Base-by-base conservation (phyloP, 441 rosid genomes). In the Adansonia grandidieri region DNA sequence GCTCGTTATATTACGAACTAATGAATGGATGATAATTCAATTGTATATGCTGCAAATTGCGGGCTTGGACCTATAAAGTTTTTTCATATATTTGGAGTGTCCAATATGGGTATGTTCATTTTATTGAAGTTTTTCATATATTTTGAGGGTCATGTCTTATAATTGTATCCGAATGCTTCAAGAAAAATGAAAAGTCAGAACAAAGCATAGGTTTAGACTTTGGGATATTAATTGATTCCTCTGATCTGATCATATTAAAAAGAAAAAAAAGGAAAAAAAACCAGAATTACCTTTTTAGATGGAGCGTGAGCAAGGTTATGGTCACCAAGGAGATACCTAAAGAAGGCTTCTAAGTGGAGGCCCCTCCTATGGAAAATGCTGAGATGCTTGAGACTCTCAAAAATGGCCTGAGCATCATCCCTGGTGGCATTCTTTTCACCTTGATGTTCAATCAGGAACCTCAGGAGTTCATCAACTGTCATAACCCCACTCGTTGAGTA, bases 311-410 rank as follows among this genome's bases (percentile, higher is more conserved):
- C 86, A 64, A 83, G 75, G 81, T 94, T 91, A 45, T 79, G 85
- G 73, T 91, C 98, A 9, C 94, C 84, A 3, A 87, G 85, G 48
- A 94, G 94, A 82, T 91, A 92, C 54, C 88, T 80, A 68, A 87
- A 87, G 88, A 94, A 94, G 65, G 84, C 88, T 48, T 90, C 89
- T 58, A 91, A 85, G 72, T 90, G 84, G 48, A 91, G 80, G 5
- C 88, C 96, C 19, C 74, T 89, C 73, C 85, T 88, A 1, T 86
- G 90, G 71, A 92, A 89, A 80, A 91, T 79, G 80, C 79, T 87
- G 77, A 88, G 92, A 78, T 89, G 98, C 84, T 79, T 88, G 47
- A 91, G 90, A 50, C 85, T 89, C 50, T 87, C 82, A 71, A 91
- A 88, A 66, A 92, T 84, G 64, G 82, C 86, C 54, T 81, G 86